These are phyloP conservation scores for Phytophthora pini DNA, from an alignment of 352 stramenopile genomes.

Conservation along the genomic window DNA sequence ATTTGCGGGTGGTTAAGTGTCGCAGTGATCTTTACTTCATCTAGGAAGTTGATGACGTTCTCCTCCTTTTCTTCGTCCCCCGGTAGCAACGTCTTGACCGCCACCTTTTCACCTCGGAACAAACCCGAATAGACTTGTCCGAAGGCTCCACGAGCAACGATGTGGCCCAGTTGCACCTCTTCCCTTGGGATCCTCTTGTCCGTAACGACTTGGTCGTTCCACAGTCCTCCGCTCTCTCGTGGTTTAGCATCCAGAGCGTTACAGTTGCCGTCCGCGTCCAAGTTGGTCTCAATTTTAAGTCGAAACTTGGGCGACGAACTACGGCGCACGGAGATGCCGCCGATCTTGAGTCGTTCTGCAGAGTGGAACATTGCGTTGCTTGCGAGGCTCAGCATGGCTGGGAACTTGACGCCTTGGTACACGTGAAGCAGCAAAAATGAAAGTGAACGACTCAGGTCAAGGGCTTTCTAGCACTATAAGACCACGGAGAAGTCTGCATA, in stretches of 20 bases:
- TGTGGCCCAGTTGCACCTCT: conserved; percentile 32
- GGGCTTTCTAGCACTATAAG: not conserved
- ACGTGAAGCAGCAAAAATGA: conserved; percentile 14
- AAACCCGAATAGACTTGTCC: conserved; percentile 44
- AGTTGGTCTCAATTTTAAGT: conserved; percentile 33
- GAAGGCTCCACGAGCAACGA: conserved; percentile 40
- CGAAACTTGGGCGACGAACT: conserved; percentile 21
- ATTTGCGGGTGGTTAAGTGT: conserved; percentile 56
- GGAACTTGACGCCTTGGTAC: not conserved
- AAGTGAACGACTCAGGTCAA: conserved; percentile 16
- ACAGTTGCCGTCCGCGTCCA: conserved; percentile 15
- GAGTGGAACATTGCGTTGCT: conserved; percentile 14
- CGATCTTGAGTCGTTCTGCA: conserved; percentile 27
- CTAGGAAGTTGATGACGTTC: conserved; percentile 44
- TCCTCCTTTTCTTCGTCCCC: conserved; percentile 11
- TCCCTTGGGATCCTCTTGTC: conserved; percentile 38
- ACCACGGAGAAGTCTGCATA: conserved; percentile 4
- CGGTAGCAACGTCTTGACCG: conserved; percentile 47
- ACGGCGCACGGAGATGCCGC: conserved; percentile 23
- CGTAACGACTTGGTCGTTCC: conserved; percentile 18
- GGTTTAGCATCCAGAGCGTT: conserved; percentile 5
- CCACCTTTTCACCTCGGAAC: conserved; percentile 42
- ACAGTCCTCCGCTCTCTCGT: conserved; percentile 14
- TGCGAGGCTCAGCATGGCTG: conserved; percentile 24
- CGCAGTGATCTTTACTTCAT: conserved; percentile 51